These are phyloP conservation scores for Triticum turgidum DNA, from an alignment of 176 grass and related monocot genomes.

Conservation along the genomic window DNA sequence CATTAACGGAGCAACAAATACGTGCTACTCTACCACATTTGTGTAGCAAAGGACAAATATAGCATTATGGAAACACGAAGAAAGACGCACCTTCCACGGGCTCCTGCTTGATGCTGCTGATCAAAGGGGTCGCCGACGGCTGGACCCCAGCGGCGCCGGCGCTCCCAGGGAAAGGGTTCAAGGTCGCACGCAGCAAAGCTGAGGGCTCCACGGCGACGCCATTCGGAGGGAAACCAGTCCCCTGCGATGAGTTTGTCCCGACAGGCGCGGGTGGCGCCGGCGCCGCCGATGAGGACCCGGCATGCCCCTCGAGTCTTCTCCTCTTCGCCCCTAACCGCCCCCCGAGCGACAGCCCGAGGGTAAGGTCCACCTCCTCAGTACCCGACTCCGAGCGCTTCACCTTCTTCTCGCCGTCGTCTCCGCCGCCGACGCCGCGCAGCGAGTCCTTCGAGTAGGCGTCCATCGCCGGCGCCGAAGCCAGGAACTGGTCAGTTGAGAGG, in stretches of 20 bases:
- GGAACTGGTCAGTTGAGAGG: not conserved
- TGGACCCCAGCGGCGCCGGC: not conserved
- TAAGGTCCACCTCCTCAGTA: slow-evolving; percentile 58
- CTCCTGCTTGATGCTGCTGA: not conserved
- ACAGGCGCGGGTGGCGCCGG: slow-evolving; percentile 17
- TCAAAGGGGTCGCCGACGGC: not conserved
- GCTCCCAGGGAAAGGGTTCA: not conserved
- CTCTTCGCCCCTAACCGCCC: slow-evolving; percentile 49
- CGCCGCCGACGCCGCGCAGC: slow-evolving; percentile 9
- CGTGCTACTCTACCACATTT: not conserved
- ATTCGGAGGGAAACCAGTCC: no score
- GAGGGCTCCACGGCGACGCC: no score
- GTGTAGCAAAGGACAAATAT: not conserved
- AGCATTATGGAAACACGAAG: slow-evolving; percentile 8
- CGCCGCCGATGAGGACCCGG: slow-evolving; percentile 53
- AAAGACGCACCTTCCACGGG: slow-evolving; percentile 32
- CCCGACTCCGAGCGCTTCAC: not conserved
- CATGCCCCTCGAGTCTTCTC: slow-evolving; percentile 24
- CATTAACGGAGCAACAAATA: not conserved
- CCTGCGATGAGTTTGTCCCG: slow-evolving; percentile 32
- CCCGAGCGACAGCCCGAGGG: slow-evolving; percentile 70
- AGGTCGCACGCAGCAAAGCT: no score
- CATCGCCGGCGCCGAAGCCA: slow-evolving; percentile 5
- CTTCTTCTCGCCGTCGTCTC: not conserved
- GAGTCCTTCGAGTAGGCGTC: slow-evolving; percentile 43